Evolutionary conservation across 139 green algal genomes (phyloP).

Genomic region (Coccomyxa sp.): DNA sequence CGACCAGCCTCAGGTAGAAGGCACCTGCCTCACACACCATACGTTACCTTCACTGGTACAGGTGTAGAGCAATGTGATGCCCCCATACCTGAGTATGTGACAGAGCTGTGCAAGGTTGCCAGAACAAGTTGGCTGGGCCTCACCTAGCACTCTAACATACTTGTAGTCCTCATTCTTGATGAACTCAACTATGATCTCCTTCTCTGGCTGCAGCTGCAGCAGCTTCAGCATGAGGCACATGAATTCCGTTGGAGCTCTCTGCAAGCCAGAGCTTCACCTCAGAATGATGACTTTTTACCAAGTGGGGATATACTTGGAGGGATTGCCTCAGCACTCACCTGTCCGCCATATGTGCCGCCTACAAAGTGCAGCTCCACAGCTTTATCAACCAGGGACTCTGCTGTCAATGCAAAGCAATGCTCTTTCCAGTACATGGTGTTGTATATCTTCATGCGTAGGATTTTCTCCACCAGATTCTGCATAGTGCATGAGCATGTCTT

Average conservation of each 20-base stretch:
- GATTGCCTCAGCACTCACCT: neutral
- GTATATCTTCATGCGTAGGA: constrained; percentile 91
- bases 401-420: constrained; percentile 94
- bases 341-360: constrained; percentile 85
- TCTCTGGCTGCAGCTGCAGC: constrained; percentile 96
- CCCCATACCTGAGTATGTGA: too few relatives aligned
- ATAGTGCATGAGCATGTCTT: neutral
- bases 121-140: too few relatives aligned
- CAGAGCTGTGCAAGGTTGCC: too few relatives aligned
- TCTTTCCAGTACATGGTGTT: constrained; percentile 96
- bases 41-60: neutral
- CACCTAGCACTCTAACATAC: constrained; percentile 85
- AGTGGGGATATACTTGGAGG: neutral
- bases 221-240: constrained; percentile 97
- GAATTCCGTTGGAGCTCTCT: constrained; percentile 83
- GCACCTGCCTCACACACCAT: constrained; percentile 52
- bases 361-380: constrained; percentile 81
- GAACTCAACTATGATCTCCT: constrained; percentile 98
- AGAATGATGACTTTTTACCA: neutral
- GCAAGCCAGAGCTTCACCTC: neutral
- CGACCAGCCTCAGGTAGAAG: constrained; percentile 95
- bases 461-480: constrained; percentile 93
- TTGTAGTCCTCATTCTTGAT: constrained; percentile 99
- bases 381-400: constrained; percentile 93
- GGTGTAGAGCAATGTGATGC: neutral